Evolutionary conservation across 2,329 filamentous ascomycete species (phyloP).

Genomic region (Thelonectria olida): DNA sequence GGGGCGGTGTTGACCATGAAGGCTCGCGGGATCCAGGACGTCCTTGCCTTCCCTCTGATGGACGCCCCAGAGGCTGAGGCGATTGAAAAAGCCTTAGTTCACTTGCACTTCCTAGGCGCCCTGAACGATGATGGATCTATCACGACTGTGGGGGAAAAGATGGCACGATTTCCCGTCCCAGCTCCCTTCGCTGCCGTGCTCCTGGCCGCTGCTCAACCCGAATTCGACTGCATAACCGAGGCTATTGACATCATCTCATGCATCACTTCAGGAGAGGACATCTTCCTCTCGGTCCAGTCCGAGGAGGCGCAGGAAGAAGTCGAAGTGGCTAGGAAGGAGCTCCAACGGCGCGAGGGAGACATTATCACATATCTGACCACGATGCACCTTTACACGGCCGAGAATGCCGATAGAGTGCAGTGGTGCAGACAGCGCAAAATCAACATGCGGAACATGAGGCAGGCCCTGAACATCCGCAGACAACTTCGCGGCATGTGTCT

Average conservation of each 20-base stretch:
- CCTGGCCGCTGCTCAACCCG: conserved; percentile 77
- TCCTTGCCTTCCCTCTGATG: conserved; percentile 85
- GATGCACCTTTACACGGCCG: conserved; percentile 68
- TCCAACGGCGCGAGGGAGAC: conserved; percentile 70
- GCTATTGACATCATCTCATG: conserved; percentile 84
- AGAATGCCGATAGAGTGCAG: conserved; percentile 61
- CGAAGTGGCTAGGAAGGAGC: conserved; percentile 63
- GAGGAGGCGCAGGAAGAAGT: conserved; percentile 65
- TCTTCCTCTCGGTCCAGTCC: conserved; percentile 67
- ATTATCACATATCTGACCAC: conserved; percentile 71
- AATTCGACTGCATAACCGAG: conserved; percentile 79
- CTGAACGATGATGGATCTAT: conserved; percentile 77
- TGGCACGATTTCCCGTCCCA: conserved; percentile 85
- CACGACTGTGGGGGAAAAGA: conserved; percentile 76
- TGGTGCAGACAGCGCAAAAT: conserved; percentile 69
- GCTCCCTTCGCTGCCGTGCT: conserved; percentile 84
- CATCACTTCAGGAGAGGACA: conserved; percentile 69
- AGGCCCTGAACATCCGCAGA: conserved; percentile 68
- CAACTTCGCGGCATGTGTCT: conserved; percentile 67
- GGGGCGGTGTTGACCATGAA: conserved; percentile 93
- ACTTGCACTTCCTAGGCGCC: conserved; percentile 82
- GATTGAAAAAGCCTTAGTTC: conserved; percentile 82
- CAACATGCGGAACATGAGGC: conserved; percentile 68
- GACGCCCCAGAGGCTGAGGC: conserved; percentile 81
- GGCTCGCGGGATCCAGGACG: conserved; percentile 84